phyloP scores from a whole-genome alignment of 495 filamentous ascomycete genomes.

The Amorphotheca resinae region DNA sequence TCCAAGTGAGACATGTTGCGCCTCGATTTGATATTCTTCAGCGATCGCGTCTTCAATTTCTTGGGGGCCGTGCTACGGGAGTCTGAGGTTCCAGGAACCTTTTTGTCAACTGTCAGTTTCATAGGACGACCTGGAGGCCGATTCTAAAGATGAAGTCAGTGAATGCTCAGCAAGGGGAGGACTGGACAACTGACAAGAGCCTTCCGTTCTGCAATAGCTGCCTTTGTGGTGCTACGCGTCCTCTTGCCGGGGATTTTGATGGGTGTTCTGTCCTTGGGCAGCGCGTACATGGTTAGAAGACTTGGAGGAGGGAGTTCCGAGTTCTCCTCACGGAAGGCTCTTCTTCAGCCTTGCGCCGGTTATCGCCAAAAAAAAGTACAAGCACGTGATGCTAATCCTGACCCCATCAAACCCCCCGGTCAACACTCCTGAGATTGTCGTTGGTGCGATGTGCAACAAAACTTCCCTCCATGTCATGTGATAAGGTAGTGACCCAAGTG shows the following conservation, averaged over 20 bases:
- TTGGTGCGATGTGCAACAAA: background rate
- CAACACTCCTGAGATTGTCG: background rate
- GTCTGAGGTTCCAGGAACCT: background rate
- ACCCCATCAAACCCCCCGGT: too few relatives aligned
- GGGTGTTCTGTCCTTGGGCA: constrained; percentile 13
- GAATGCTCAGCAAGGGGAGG: background rate
- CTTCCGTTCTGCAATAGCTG: constrained; percentile 8
- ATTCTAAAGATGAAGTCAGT: constrained; percentile 3
- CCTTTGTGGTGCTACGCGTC: constrained; percentile 9
- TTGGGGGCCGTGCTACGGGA: background rate
- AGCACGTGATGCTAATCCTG: background rate
- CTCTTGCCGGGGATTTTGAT: constrained; percentile 17
- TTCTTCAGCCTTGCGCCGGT: too few relatives aligned
- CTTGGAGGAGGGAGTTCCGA: too few relatives aligned
- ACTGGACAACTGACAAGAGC: constrained; percentile 11
- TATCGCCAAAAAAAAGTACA: background rate
- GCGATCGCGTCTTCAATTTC: constrained; percentile 6
- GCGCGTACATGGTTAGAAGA: too few relatives aligned
- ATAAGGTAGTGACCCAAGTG: too few relatives aligned
- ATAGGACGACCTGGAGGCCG: constrained; percentile 10
- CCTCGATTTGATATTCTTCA: constrained; percentile 15
- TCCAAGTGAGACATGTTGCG: constrained; percentile 32
- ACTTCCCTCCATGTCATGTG: too few relatives aligned
- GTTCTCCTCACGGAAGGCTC: too few relatives aligned
- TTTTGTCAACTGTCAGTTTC: background rate